phyloP scores from a whole-genome alignment of 768 basidiomycete species.

The Termitomyces bulborhizus region DNA sequence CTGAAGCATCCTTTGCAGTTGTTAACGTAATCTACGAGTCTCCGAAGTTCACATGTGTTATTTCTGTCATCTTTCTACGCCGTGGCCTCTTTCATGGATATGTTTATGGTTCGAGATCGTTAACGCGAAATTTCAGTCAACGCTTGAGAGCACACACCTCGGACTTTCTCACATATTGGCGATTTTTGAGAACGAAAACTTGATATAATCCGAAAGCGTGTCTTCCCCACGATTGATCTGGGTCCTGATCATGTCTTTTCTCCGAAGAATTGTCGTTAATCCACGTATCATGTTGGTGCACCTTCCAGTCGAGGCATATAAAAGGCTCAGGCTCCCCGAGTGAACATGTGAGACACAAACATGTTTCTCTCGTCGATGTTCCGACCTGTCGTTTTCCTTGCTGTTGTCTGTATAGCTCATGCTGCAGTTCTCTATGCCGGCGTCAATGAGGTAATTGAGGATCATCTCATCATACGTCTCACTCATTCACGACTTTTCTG shows the following conservation, averaged over 20 bases:
- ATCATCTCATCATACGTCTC: neutral
- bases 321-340: neutral
- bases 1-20: neutral
- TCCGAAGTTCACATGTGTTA: neutral
- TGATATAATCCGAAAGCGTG: too few species aligned
- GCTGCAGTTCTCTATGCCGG: conserved; percentile 37
- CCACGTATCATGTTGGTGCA: neutral
- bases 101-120: neutral
- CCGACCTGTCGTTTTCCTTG: conserved; percentile 3
- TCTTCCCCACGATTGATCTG: neutral
- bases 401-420: conserved; percentile 2
- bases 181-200: too few species aligned
- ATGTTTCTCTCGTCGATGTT: conserved; percentile 6
- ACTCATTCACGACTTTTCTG: neutral
- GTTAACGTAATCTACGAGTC: neutral
- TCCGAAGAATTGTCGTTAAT: neutral
- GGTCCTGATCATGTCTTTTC: neutral
- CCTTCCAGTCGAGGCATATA: neutral
- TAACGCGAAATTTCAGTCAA: neutral
- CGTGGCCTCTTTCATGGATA: neutral
- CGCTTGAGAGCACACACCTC: neutral
- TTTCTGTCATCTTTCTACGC: neutral
- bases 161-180: neutral
- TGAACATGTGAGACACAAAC: neutral
- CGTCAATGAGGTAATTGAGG: conserved; percentile 34